A percentile compares a stretch with the other conserved stretches of the same genome.
These are phyloP conservation scores for Alnus rubra DNA, from an alignment of 306 rosid species.

Conservation along the genomic window DNA sequence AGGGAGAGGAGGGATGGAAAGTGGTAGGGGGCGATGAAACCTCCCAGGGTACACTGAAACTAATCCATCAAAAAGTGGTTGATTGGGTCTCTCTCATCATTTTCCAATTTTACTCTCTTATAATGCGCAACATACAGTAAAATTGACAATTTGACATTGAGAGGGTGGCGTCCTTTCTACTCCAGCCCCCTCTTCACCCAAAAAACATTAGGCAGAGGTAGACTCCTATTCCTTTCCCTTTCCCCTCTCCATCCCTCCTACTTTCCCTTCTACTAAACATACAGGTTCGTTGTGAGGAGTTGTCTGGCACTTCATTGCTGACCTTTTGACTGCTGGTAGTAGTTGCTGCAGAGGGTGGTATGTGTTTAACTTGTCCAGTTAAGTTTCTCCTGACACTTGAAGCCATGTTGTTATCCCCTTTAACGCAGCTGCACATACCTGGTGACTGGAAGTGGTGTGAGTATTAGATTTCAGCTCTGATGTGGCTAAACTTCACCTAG, in stretches of 20 bases:
- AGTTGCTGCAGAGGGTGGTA: background rate
- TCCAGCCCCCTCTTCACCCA: background rate
- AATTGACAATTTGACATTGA: background rate
- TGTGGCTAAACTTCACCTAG: background rate
- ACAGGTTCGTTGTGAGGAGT: background rate
- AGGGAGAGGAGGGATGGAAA: background rate
- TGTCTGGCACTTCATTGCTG: background rate
- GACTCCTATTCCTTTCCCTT: background rate
- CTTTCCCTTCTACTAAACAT: background rate
- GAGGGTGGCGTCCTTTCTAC: background rate
- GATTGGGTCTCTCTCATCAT: background rate
- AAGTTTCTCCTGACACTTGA: background rate
- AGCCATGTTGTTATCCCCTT: background rate
- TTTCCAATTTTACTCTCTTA: background rate
- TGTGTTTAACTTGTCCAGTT: background rate
- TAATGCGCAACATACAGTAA: background rate
- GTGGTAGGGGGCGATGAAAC: background rate
- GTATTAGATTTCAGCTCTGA: background rate
- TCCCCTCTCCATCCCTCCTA: no score
- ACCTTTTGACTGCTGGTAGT: background rate
- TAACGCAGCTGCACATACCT: background rate
- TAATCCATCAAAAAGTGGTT: background rate
- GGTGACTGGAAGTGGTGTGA: background rate
- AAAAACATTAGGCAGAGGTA: background rate
- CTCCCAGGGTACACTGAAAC: background rate